A percentile compares a stretch with the other conserved stretches of the same genome.
Conservation (phyloP, 2,329 filamentous ascomycete genomes). For the Monilinia aucupariae region DNA sequence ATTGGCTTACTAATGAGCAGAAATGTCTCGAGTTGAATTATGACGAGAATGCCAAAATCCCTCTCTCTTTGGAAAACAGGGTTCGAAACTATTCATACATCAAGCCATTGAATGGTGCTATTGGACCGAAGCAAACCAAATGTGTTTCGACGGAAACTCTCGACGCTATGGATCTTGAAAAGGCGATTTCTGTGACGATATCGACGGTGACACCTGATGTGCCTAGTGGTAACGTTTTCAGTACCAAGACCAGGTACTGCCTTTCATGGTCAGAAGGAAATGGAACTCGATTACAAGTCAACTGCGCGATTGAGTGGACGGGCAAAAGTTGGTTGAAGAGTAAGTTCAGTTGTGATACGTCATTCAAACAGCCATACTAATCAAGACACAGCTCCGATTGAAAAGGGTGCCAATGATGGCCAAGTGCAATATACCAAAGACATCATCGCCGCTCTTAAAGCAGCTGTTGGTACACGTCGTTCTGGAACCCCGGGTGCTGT, state of each 20-base stretch:
- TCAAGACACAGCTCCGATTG: constrained; percentile 68
- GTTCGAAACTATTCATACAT: constrained; percentile 78
- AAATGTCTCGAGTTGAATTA: constrained; percentile 85
- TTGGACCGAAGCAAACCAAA: constrained; percentile 91
- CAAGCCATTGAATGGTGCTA: constrained; percentile 76
- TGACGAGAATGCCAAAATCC: constrained; percentile 56
- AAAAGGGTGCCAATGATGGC: constrained; percentile 89
- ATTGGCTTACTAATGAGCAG: constrained; percentile 80
- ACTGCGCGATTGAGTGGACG: constrained; percentile 89
- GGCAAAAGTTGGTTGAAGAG: constrained; percentile 98
- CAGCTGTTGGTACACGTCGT: constrained; percentile 62
- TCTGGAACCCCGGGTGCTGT: constrained; percentile 44
- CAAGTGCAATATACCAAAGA: constrained; percentile 79
- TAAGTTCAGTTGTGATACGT: constrained; percentile 39
- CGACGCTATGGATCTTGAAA: constrained; percentile 83
- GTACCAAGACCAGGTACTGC: constrained; percentile 90
- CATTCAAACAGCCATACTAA: neutral
- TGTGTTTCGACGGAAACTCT: constrained; percentile 82
- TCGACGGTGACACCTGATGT: constrained; percentile 91
- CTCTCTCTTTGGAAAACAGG: constrained; percentile 68
- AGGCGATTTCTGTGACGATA: constrained; percentile 74
- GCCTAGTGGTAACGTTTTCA: constrained; percentile 86
- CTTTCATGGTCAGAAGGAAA: constrained; percentile 88
- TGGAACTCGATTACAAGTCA: constrained; percentile 77
- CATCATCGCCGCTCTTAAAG: constrained; percentile 67